Evolutionary conservation across 768 basidiomycete genomes (phyloP).

Genomic region (Pseudohyphozyma bogoriensis): DNA sequence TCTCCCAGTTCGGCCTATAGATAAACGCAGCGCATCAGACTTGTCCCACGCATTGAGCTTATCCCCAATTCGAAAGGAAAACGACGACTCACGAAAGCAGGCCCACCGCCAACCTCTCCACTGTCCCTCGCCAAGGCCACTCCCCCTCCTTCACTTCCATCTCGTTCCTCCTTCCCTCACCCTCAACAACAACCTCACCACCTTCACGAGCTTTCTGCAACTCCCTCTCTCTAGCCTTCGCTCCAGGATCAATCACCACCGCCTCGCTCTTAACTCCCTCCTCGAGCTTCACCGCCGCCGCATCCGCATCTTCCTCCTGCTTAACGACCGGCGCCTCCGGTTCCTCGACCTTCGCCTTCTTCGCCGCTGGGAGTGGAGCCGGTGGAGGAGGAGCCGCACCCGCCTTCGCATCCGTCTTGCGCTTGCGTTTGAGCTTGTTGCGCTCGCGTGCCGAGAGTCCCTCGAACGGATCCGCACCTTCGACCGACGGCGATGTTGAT

Average conservation of each 20-base stretch:
- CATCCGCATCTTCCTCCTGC: neutral
- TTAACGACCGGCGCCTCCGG: neutral
- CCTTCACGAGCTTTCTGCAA: conserved; percentile 43
- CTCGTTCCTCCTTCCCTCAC: conserved; percentile 39
- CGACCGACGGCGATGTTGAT: neutral
- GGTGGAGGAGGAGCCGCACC: neutral
- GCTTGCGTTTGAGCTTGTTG: conserved; percentile 87
- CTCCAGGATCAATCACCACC: conserved; percentile 39
- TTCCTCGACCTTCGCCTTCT: conserved; percentile 36
- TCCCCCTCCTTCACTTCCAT: conserved; percentile 61
- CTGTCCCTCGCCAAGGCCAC: conserved; percentile 58
- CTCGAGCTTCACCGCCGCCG: conserved; percentile 62
- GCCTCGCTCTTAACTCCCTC: conserved; percentile 6
- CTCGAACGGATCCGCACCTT: conserved; percentile 31
- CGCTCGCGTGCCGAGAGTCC: conserved; percentile 82
- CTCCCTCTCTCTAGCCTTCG: conserved; percentile 37
- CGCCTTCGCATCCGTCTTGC: conserved; percentile 51
- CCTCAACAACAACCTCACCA: conserved; percentile 51
- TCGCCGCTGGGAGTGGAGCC: conserved; percentile 42
- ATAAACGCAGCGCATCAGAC: conserved; percentile 58
- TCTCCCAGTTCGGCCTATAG: conserved; percentile 79
- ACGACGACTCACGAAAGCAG: conserved; percentile 65
- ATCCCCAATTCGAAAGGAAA: conserved; percentile 71
- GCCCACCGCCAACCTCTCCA: conserved; percentile 34
- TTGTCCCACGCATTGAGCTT: neutral